Evolutionary conservation across 768 basidiomycete species (phyloP).

Genomic region (Hortiboletus flavorubellus): DNA sequence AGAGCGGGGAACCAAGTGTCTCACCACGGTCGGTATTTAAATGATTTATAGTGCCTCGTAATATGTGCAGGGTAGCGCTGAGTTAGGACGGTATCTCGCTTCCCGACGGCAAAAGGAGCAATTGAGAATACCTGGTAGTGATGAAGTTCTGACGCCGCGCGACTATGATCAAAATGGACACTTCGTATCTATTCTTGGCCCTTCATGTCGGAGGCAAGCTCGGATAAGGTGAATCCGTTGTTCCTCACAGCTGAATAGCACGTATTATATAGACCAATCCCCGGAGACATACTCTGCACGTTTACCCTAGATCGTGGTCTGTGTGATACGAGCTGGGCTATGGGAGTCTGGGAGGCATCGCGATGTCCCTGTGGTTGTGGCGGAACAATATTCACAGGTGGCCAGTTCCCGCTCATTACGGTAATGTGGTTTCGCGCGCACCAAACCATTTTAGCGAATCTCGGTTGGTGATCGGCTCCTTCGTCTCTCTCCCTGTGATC

Average conservation of each 20-base stretch:
- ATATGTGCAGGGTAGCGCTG: conserved; percentile 25
- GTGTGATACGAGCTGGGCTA: not conserved
- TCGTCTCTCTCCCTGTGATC: not conserved
- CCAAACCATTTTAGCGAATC: conserved; percentile 19
- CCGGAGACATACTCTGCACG: conserved; percentile 9
- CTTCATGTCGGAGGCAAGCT: conserved; percentile 10
- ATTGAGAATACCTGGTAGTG: conserved; percentile 15
- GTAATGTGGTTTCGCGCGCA: conserved; percentile 15
- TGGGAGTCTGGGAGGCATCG: conserved; percentile 6
- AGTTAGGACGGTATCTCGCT: conserved; percentile 26
- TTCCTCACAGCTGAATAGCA: not conserved
- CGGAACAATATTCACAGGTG: conserved; percentile 16
- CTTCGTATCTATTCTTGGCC: conserved; percentile 18
- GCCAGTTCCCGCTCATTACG: conserved; percentile 24
- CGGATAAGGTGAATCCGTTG: conserved; percentile 17
- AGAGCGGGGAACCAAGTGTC: conserved; percentile 27
- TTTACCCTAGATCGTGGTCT: not conserved
- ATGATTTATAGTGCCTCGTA: conserved; percentile 32
- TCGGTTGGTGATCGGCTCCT: conserved; percentile 19
- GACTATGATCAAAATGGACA: conserved; percentile 15
- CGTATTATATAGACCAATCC: not conserved
- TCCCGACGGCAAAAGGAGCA: conserved; percentile 20
- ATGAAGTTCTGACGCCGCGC: conserved; percentile 15
- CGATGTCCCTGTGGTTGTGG: conserved; percentile 12
- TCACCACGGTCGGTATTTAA: conserved; percentile 39